These are phyloP conservation scores for Euryodendron excelsum DNA, from an alignment of 148 eudicot genomes.

Conservation along the genomic window DNA sequence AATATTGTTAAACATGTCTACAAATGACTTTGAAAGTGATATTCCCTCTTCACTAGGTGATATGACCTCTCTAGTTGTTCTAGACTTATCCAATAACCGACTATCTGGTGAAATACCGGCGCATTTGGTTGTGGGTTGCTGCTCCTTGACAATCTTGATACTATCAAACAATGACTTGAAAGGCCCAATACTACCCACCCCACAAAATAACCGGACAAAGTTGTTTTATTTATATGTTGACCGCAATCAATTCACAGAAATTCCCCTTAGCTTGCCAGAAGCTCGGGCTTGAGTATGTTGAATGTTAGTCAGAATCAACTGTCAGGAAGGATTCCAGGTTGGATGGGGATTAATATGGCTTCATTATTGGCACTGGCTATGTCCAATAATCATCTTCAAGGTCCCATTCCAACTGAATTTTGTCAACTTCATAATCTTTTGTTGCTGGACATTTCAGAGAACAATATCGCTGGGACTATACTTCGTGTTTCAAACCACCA, in stretches of 20 bases:
- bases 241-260: neutral
- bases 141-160: neutral
- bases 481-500: no score
- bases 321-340: no score
- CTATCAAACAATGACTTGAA: constrained; percentile 10
- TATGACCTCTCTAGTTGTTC: neutral
- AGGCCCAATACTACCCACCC: neutral
- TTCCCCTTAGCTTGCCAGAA: neutral
- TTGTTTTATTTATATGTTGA: neutral
- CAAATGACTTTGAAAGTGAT: constrained; percentile 4
- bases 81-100: neutral
- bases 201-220: neutral
- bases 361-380: no score
- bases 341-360: neutral
- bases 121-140: neutral
- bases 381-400: no score
- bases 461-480: no score
- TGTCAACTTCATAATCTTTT: no score
- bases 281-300: fast-evolving
- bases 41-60: constrained; percentile 9
- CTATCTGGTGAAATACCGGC: constrained; percentile 4
- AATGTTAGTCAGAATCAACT: constrained; percentile 10
- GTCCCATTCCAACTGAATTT: no score
- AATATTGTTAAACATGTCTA: neutral
- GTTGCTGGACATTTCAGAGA: no score